Conservation (phyloP, 2,329 filamentous ascomycete genomes). For the Pseudophaeomoniella oleicola region DNA sequence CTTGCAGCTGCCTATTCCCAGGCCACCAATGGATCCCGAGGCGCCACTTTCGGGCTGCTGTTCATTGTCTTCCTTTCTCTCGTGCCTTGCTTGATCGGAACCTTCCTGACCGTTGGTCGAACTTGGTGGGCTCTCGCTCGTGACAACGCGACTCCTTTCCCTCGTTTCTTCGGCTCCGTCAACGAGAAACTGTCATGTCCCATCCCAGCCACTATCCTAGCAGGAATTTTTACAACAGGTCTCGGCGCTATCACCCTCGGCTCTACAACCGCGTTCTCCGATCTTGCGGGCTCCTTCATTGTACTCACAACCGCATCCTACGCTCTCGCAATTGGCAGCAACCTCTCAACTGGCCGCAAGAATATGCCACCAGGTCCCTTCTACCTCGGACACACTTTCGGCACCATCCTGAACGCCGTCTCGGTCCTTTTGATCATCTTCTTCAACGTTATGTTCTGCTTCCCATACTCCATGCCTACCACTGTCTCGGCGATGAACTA, state of each 20-base stretch:
- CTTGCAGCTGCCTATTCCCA: conserved; percentile 20
- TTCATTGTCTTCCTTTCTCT: conserved; percentile 30
- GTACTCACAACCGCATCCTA: conserved; percentile 43
- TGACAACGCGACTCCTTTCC: conserved; percentile 33
- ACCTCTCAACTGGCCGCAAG: conserved; percentile 31
- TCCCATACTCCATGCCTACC: conserved; percentile 34
- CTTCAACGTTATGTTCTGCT: conserved; percentile 47
- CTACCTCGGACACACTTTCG: conserved; percentile 33
- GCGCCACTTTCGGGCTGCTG: conserved; percentile 31
- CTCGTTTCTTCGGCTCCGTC: conserved; percentile 25
- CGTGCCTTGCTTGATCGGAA: conserved; percentile 11
- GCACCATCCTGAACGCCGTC: conserved; percentile 21
- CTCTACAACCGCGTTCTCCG: conserved; percentile 51
- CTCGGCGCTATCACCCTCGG: conserved; percentile 52
- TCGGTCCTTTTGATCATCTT: conserved; percentile 6
- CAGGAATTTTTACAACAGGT: conserved; percentile 14
- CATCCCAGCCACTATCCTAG: conserved; percentile 28
- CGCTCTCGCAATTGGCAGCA: conserved; percentile 47
- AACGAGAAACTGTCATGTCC: conserved; percentile 34
- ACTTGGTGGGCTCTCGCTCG: conserved; percentile 26
- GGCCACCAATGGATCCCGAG: conserved; percentile 22
- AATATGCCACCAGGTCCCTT: conserved; percentile 43
- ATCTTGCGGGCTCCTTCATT: conserved; percentile 47
- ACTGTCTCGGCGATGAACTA: conserved; percentile 39
- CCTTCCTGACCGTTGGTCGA: conserved; percentile 24